Base-by-base conservation (phyloP, 2,329 filamentous ascomycete genomes). In the Exophiala mesophila region DNA sequence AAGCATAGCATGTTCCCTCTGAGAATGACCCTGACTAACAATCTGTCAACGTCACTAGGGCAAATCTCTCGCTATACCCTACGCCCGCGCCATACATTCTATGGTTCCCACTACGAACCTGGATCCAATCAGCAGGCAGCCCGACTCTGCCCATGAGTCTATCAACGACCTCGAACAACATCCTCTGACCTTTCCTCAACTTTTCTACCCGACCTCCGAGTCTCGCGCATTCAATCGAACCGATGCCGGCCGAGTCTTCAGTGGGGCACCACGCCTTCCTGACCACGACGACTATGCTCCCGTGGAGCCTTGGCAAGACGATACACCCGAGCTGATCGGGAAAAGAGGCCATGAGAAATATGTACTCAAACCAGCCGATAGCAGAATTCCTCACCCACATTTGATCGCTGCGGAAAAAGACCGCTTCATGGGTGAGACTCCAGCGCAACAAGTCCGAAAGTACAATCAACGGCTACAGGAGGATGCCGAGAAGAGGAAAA, bases 71-170 rank as follows among this genome's bases (percentile, higher is more conserved):
- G 88, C 88, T 2, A 74, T 69, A 18, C 82, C 86, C 9, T 96
- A 96, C 63, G 74, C 83, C 17, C 76, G 76, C 44, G 85, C 88
- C 8, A 73, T 97, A 17, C 72, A 87, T 55, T 67, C 70, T 23
- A 94, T 96, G 88, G 70, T 97, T 4, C 88, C 88, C 2, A 74
- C 74, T 41, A 85, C 79, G n/a, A 67, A 68, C 3, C 66, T 72
- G 47, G 57, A 60, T 33, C 49, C 61, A 19, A 43, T 56, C 18
- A 57, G 54, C 42, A 63, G 65, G 38, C 63, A 63, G 5, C 66
- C 66, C 19, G 51, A 57, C 2, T 44, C 41, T 15, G 58, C 61
- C 6, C 78, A 82, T 57, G 79, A 83, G 61, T 67, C 73, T 17
- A 80, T 82, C 58, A 82, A 82, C 56, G 79, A 82, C 55, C 70